These are phyloP conservation scores for Hanseniaspora mollemarum DNA, from an alignment of 805 yeast species.

Conservation along the genomic window DNA sequence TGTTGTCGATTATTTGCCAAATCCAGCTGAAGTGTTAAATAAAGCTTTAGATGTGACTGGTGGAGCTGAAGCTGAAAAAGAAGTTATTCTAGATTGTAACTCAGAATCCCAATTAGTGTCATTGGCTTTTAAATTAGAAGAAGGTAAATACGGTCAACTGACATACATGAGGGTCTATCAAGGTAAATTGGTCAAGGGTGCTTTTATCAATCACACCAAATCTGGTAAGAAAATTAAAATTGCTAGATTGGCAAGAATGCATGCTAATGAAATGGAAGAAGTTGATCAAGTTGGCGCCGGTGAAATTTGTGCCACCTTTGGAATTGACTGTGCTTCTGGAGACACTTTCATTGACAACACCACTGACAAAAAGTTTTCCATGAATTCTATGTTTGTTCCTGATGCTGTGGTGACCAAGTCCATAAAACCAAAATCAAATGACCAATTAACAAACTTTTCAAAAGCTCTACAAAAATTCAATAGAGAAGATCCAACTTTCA, in stretches of 20 bases:
- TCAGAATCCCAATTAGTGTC: slow-evolving; percentile 77
- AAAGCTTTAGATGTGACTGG: slow-evolving; percentile 69
- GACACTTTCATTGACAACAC: slow-evolving; percentile 89
- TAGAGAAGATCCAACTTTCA: slow-evolving; percentile 97
- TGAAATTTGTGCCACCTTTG: slow-evolving; percentile 98
- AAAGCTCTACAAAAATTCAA: slow-evolving; percentile 96
- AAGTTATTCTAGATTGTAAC: slow-evolving; percentile 65
- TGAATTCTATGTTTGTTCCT: slow-evolving; percentile 98
- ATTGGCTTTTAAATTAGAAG: slow-evolving; percentile 96
- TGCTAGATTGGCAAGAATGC: slow-evolving; percentile 93
- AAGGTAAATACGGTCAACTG: slow-evolving; percentile 94
- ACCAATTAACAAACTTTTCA: slow-evolving; percentile 75
- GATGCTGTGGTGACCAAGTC: slow-evolving; percentile 95
- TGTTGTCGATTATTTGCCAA: slow-evolving; percentile 88
- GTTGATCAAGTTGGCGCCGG: slow-evolving; percentile 92
- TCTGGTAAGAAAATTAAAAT: slow-evolving; percentile 89
- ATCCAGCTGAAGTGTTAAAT: slow-evolving; percentile 87
- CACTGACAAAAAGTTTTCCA: slow-evolving; percentile 49
- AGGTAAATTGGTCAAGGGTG: slow-evolving; percentile 85
- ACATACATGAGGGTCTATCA: slow-evolving; percentile 96
- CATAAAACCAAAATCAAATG: slow-evolving; percentile 77
- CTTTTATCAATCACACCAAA: slow-evolving; percentile 76
- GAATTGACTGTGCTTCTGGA: slow-evolving; percentile 97
- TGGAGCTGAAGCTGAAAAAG: slow-evolving; percentile 45
- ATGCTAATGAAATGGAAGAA: slow-evolving; percentile 97